These are phyloP conservation scores for Populus simonii DNA, from an alignment of 345 rosid species.

Conservation along the genomic window DNA sequence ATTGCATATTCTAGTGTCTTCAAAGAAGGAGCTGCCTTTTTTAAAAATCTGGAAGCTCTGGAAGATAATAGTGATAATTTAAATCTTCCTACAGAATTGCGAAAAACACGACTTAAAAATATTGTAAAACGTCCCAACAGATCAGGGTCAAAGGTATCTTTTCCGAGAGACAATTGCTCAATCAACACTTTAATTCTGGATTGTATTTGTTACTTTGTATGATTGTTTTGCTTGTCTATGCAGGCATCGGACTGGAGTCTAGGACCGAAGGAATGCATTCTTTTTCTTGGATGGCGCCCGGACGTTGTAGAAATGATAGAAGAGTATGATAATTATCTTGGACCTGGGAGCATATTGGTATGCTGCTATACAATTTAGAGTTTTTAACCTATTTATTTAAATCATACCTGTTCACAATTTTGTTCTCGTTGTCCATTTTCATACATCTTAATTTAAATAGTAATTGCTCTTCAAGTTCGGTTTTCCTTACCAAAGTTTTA, in stretches of 20 bases:
- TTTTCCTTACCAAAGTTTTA: background rate
- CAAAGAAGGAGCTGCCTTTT: constrained; percentile 23
- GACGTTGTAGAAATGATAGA: constrained; percentile 82
- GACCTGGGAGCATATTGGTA: constrained; percentile 93
- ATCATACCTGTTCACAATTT: background rate
- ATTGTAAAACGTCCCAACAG: constrained; percentile 53
- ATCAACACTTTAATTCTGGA: constrained; percentile 7
- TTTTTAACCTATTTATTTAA: background rate
- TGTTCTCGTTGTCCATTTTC: background rate
- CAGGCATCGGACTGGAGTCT: constrained; percentile 62
- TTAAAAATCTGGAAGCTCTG: constrained; percentile 24
- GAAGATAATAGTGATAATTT: constrained; percentile 31
- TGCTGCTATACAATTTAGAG: constrained; percentile 9
- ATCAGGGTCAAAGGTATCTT: constrained; percentile 68
- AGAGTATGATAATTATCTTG: constrained; percentile 94
- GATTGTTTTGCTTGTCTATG: constrained; percentile 18
- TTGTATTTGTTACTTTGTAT: constrained; percentile 11
- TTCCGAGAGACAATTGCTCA: constrained; percentile 6
- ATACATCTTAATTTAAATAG: background rate
- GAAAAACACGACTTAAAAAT: constrained; percentile 40
- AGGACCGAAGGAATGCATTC: constrained; percentile 83
- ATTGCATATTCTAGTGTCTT: constrained; percentile 39
- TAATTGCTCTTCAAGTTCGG: background rate
- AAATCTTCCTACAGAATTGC: constrained; percentile 45
- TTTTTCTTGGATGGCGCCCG: constrained; percentile 94